phyloP scores from a whole-genome alignment of 768 basidiomycete species.

The Chalciporus sphaerocephalus region DNA sequence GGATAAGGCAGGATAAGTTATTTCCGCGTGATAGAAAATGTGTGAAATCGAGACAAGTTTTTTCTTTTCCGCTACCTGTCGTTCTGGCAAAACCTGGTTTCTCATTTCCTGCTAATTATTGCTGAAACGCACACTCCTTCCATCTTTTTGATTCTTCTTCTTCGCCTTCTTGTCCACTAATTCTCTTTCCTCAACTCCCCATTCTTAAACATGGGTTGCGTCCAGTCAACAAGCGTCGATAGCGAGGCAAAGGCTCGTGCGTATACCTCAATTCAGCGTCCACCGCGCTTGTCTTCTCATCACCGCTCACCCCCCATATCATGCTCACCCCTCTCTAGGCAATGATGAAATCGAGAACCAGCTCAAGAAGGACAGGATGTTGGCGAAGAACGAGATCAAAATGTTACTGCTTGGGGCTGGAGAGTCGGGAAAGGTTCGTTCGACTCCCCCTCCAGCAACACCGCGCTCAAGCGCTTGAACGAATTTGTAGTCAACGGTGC shows the following conservation, averaged over 20 bases:
- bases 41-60: conserved; percentile 8
- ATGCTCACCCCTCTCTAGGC: conserved; percentile 40
- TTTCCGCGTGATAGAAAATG: conserved; percentile 18
- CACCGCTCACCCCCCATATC: not conserved
- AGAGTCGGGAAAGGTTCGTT: conserved; percentile 86
- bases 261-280: conserved; percentile 29
- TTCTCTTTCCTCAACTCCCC: conserved; percentile 4
- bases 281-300: not conserved
- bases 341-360: conserved; percentile 94
- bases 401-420: conserved; percentile 95
- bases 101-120: conserved; percentile 27
- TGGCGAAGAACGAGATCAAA: conserved; percentile 93
- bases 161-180: conserved; percentile 3
- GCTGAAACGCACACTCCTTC: conserved; percentile 22
- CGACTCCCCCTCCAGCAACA: not conserved
- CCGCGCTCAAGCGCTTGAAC: not conserved
- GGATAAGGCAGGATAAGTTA: conserved; percentile 6
- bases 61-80: conserved; percentile 8
- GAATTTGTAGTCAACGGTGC: conserved; percentile 66
- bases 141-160: conserved; percentile 10
- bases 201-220: conserved; percentile 59
- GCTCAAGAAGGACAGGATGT: conserved; percentile 81
- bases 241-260: conserved; percentile 80
- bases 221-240: conserved; percentile 65
- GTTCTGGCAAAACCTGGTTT: conserved; percentile 5